Evolutionary conservation across 1,139 yeast species (phyloP).

Genomic region (Lodderomyces theae): DNA sequence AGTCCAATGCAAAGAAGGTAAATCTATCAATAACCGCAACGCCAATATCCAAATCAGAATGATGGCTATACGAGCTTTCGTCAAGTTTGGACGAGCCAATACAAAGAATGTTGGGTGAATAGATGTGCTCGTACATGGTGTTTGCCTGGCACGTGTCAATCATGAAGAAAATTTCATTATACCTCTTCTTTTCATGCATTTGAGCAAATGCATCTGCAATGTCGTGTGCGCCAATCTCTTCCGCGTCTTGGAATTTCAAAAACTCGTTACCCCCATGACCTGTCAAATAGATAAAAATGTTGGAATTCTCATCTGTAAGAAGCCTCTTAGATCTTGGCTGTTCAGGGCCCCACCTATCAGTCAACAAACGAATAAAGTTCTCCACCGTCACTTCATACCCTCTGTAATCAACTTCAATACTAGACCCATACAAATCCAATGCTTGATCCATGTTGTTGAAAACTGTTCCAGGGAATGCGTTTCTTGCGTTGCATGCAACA

Average conservation of each 20-base stretch:
- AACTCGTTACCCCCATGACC: conserved; percentile 99
- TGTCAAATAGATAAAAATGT: conserved; percentile 90
- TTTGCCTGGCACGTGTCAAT: conserved; percentile 98
- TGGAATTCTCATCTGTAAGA: conserved; percentile 89
- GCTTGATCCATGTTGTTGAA: conserved; percentile 92
- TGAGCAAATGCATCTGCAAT: conserved; percentile 97
- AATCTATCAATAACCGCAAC: conserved; percentile 97
- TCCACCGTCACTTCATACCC: conserved; percentile 99
- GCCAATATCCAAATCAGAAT: conserved; percentile 92
- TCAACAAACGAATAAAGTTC: conserved; percentile 80
- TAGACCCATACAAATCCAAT: conserved; percentile 91
- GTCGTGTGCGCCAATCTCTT: conserved; percentile 93
- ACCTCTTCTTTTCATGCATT: conserved; percentile 93
- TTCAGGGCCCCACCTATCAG: conserved; percentile 93
- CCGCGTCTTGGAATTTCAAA: conserved; percentile 96
- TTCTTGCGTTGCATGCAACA: conserved; percentile 94
- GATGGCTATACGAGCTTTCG: conserved; percentile 93
- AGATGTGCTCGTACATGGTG: conserved; percentile 91
- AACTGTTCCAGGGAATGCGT: conserved; percentile 94
- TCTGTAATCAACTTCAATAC: conserved; percentile 92
- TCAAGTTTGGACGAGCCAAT: conserved; percentile 91
- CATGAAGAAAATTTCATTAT: conserved; percentile 95
- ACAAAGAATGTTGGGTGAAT: conserved; percentile 88
- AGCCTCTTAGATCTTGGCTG: conserved; percentile 91
- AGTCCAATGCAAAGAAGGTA: conserved; percentile 88